Evolutionary conservation across 1,139 yeast species (phyloP), one percentile per base, ranked within the genome.

Genomic region (Pneumocystis murina): DNA sequence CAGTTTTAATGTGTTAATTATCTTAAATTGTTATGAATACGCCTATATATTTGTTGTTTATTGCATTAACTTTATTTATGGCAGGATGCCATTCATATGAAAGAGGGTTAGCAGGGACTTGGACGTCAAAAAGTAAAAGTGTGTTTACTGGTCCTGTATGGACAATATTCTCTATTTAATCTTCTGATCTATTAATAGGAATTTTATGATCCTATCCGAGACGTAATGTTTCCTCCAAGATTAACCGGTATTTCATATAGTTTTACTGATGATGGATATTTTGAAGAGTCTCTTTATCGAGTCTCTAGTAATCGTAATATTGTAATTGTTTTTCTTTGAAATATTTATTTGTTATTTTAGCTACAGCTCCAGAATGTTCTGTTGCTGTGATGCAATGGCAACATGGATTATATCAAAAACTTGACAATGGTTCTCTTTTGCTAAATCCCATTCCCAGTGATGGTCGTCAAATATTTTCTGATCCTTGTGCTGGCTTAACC

Each of bases 121-220:
- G 98, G 98, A 75, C 91, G 0, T 86, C 97, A 20, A 92, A 92
- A 74, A 85, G 97, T 28, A 88, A 87, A 73, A 84, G 95, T 7
- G 98, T 94, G 10, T 86, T 92, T 77, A 92, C 98, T 0, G 98
- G 98, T 0, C 96, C 98, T 0, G 74, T 72, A 71, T 39, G 72
- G 24, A 12, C 7, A 17, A 10, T 10, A 12, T 30, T 10, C 6
- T 20, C 12, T 20, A 6, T 20, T 57, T 41, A 8, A 20, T 24
- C 1, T 57, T 3, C 12, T 40, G n/a, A 33, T 30, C 24, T 24
- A 16, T 20, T 33, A n/a, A 7, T 40, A 71, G 73, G 96, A 92
- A 3, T 92, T 92, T 72, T 92, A 84, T 73, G 97, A 92, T 73
- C 98, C 98, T 1, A 87, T 90, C 33, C 96, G 90, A 72, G 98